These are phyloP conservation scores for Sporothrix globosa DNA, from an alignment of 2,329 filamentous ascomycete species.

Conservation along the genomic window DNA sequence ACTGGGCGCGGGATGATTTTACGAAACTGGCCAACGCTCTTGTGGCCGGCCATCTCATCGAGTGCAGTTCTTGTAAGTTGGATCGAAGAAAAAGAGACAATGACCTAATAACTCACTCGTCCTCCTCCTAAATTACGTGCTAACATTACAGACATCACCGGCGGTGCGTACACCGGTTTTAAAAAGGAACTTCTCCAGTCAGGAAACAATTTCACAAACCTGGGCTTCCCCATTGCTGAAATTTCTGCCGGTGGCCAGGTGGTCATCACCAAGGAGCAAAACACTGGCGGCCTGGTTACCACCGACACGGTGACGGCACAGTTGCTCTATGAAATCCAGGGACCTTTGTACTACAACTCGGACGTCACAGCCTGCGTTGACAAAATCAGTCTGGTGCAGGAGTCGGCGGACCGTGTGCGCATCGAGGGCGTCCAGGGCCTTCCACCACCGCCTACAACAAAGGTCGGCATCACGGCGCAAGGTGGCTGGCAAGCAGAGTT, in stretches of 20 bases:
- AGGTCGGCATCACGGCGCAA: slow-evolving; percentile 39
- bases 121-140: neutral
- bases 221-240: slow-evolving; percentile 55
- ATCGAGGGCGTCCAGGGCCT: slow-evolving; percentile 44
- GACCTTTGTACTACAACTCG: slow-evolving; percentile 43
- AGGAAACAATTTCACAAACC: slow-evolving; percentile 43
- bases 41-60: slow-evolving; percentile 50
- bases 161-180: slow-evolving; percentile 53
- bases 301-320: slow-evolving; percentile 37
- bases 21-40: slow-evolving; percentile 50
- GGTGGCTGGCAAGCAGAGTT: slow-evolving; percentile 40
- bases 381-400: slow-evolving; percentile 50
- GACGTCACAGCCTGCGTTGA: slow-evolving; percentile 43
- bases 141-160: slow-evolving; percentile 49
- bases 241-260: slow-evolving; percentile 49
- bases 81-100: too few species aligned
- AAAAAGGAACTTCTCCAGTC: slow-evolving; percentile 45
- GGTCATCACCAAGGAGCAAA: slow-evolving; percentile 40
- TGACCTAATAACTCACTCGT: too few species aligned
- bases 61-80: slow-evolving; percentile 41
- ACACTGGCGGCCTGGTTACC: slow-evolving; percentile 36
- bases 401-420: slow-evolving; percentile 42
- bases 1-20: slow-evolving; percentile 50
- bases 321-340: slow-evolving; percentile 47
- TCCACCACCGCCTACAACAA: slow-evolving; percentile 43